Evolutionary conservation across 805 yeast genomes (phyloP), one percentile per base, ranked within the genome.

Genomic region (Tetrapisispora nanseiensis): DNA sequence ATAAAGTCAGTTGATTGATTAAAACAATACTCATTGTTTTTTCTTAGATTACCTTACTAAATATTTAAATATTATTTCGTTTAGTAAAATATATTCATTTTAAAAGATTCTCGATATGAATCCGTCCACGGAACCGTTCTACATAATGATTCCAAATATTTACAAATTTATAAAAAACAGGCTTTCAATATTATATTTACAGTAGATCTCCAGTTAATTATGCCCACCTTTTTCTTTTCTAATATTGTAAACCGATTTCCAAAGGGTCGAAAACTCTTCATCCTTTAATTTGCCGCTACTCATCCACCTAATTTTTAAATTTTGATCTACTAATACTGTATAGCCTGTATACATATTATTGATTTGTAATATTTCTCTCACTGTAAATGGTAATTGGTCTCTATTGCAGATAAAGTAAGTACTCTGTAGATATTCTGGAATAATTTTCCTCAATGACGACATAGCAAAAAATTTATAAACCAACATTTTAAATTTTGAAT

Each of bases 231-330:
- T 44, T 62, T 71, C 46, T 72, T 72, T 23, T n/a, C n/a, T n/a
- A n/a, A 84, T 54, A 0, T 83, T 82, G 22, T 65, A 65, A 1
- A 82, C 79, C 28, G 80, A 72, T 51, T 75, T 77, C 84, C 87
- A 81, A 4, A 40, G 60, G 13, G 75, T 65, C 15, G 67, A 67
- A 37, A 67, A 64, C 51, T 92, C 98, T 27, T 72, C 72, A n/a
- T 72, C 76, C 13, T 71, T 70, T 1, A 95, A 82, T 31, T 72
- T 75, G 2, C 97, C 98, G 51, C 94, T 77, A 4, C 86, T 84
- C 20, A 86, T 87, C 97, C 97, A 90, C 51, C 97, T 70, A 41
- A 92, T 81, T 52, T 74, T 80, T 40, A 82, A 80, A 12, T 77
- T 67, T 13, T 68, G 69, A 56, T 92, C 98, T 28, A 92, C 72